Percentiles rank a stretch among this genome's conserved stretches.
Evolutionary conservation across 176 grass and related monocot species (phyloP).

Genomic region (Carex parvula): DNA sequence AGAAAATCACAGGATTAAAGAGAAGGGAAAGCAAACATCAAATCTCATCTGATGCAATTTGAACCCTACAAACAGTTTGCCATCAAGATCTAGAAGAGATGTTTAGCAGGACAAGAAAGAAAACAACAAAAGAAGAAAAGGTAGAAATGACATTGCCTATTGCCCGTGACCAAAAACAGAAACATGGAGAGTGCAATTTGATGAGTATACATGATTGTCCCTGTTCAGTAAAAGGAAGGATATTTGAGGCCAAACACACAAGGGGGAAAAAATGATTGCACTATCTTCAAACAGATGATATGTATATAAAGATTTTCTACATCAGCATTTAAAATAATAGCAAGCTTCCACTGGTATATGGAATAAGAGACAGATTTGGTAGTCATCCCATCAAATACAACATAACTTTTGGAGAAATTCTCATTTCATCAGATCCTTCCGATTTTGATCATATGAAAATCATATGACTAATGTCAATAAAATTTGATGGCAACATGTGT

Average conservation of each 20-base stretch:
- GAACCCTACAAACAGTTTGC: neutral
- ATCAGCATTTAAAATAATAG: neutral
- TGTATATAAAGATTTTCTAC: neutral
- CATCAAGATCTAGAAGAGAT: neutral
- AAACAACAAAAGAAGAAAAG: neutral
- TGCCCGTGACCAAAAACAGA: neutral
- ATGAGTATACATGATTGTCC: neutral
- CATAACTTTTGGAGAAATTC: no score
- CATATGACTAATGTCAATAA: neutral
- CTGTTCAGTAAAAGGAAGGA: neutral
- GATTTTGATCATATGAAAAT: neutral
- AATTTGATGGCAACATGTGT: neutral
- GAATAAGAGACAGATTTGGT: neutral
- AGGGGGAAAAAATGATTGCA: neutral
- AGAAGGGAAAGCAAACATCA: neutral
- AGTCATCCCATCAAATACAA: no score
- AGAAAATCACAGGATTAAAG: neutral
- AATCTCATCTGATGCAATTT: neutral
- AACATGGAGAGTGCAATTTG: neutral
- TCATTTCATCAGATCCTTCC: neutral
- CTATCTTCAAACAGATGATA: neutral
- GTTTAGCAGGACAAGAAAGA: conserved; percentile 2
- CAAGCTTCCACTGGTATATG: neutral
- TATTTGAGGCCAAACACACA: no score
- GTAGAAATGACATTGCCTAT: neutral